A percentile compares a stretch with the other conserved stretches of the same genome.
These are phyloP conservation scores for Coix lacrymajobi DNA, from an alignment of 176 grass and related monocot genomes.

Conservation along the genomic window DNA sequence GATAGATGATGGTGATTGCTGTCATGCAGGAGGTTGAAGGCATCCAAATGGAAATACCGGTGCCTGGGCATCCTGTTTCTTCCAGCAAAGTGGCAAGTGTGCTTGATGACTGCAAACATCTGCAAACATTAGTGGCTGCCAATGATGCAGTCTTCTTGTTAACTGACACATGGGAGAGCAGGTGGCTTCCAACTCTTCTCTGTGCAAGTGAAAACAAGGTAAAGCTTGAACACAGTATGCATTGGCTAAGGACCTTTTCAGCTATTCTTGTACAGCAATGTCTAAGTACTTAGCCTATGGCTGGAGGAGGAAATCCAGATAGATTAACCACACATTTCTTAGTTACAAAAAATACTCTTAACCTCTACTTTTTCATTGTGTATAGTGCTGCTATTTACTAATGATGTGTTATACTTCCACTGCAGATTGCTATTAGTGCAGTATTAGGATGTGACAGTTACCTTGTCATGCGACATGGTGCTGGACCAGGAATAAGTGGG, in stretches of 20 bases:
- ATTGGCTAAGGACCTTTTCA: not conserved
- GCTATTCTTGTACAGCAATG: not conserved
- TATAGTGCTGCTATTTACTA: constrained; percentile 22
- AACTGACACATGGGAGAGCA: constrained; percentile 83
- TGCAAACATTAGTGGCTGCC: constrained; percentile 62
- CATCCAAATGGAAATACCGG: constrained; percentile 71
- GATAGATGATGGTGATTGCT: constrained; percentile 16
- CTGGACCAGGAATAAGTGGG: constrained; percentile 44
- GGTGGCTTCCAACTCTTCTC: constrained; percentile 85
- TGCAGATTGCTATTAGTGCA: constrained; percentile 75
- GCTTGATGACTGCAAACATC: constrained; percentile 62
- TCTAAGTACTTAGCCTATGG: not conserved
- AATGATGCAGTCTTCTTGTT: constrained; percentile 84
- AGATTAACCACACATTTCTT: not conserved
- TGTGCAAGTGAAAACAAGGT: constrained; percentile 89
- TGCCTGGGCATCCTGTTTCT: constrained; percentile 58
- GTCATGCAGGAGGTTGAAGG: constrained; percentile 71
- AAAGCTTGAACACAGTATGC: constrained; percentile 15
- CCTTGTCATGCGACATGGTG: constrained; percentile 94
- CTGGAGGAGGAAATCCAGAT: not conserved
- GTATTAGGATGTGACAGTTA: constrained; percentile 81
- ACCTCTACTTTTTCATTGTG: not conserved
- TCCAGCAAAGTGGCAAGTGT: constrained; percentile 41
- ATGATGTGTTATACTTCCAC: not conserved
- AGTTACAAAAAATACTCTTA: not conserved